phyloP scores from a whole-genome alignment of 2,329 filamentous ascomycete species.

The Colletotrichum melonis region DNA sequence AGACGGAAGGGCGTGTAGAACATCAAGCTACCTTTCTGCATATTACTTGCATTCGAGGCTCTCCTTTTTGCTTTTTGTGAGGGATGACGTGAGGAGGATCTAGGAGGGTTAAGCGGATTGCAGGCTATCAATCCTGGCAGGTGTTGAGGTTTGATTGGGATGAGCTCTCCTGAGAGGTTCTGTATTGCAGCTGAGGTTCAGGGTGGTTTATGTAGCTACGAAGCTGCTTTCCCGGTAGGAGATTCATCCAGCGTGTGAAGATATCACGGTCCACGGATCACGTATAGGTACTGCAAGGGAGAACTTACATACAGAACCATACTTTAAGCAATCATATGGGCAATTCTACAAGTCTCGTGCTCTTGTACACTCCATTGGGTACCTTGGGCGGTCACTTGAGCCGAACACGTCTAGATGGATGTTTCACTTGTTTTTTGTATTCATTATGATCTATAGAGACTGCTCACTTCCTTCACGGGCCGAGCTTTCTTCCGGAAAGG shows the following conservation, averaged over 20 bases:
- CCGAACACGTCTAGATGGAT: neutral
- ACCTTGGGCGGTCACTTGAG: neutral
- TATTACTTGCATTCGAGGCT: conserved; percentile 13
- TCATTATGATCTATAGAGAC: neutral
- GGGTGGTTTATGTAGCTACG: too few relatives aligned
- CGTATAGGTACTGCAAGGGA: neutral
- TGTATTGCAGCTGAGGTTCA: too few relatives aligned
- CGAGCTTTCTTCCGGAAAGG: neutral
- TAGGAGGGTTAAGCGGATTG: neutral
- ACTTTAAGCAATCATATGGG: neutral
- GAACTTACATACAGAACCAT: neutral
- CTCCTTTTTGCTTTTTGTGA: neutral
- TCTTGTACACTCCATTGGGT: neutral
- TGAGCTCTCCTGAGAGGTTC: neutral
- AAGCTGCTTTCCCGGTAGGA: too few relatives aligned
- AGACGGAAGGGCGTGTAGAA: conserved; percentile 38
- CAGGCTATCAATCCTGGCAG: neutral
- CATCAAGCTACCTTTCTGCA: conserved; percentile 36
- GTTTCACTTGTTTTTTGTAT: conserved; percentile 3
- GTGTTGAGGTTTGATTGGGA: neutral
- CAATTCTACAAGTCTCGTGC: neutral
- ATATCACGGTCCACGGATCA: neutral
- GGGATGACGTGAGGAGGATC: neutral
- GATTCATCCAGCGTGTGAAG: too few relatives aligned
- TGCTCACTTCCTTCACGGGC: neutral